These are phyloP conservation scores for Drosera spatulata DNA, from an alignment of 179 eudicot species.

Conservation along the genomic window DNA sequence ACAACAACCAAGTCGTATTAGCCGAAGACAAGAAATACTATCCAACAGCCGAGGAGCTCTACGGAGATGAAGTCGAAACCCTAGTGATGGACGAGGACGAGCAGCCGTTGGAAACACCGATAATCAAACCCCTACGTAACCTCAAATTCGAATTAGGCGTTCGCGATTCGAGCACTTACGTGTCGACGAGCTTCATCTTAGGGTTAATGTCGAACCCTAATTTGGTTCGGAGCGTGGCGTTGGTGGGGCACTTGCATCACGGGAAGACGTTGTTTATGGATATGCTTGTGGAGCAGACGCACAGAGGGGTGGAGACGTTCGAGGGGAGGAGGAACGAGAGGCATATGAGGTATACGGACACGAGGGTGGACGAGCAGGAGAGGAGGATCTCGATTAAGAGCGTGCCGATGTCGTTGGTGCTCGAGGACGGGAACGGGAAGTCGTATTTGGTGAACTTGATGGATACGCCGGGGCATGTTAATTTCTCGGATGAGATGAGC, in stretches of 20 bases:
- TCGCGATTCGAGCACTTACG: conserved; percentile 85
- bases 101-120: conserved; percentile 72
- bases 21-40: conserved; percentile 97
- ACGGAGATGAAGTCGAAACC: conserved; percentile 96
- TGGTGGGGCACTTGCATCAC: conserved; percentile 78
- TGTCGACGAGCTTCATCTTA: conserved; percentile 76
- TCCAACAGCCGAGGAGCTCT: conserved; percentile 95
- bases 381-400: conserved; percentile 89
- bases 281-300: conserved; percentile 97
- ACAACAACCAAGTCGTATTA: conserved; percentile 59
- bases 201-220: conserved; percentile 85
- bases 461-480: conserved; percentile 97
- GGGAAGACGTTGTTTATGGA: conserved; percentile 95
- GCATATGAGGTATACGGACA: conserved; percentile 97
- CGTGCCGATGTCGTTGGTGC: conserved; percentile 94
- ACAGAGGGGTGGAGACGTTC: conserved; percentile 3
- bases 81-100: conserved; percentile 98
- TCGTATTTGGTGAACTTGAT: conserved; percentile 78
- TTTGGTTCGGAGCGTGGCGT: conserved; percentile 83
- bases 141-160: conserved; percentile 86
- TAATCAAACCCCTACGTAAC: conserved; percentile 69
- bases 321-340: conserved; percentile 53
- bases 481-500: conserved; percentile 96
- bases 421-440: conserved; percentile 89
- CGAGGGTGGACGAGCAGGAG: conserved; percentile 97